Base-by-base conservation (phyloP, 257 asterid genomes). In the Jacaranda mimosifolia region DNA sequence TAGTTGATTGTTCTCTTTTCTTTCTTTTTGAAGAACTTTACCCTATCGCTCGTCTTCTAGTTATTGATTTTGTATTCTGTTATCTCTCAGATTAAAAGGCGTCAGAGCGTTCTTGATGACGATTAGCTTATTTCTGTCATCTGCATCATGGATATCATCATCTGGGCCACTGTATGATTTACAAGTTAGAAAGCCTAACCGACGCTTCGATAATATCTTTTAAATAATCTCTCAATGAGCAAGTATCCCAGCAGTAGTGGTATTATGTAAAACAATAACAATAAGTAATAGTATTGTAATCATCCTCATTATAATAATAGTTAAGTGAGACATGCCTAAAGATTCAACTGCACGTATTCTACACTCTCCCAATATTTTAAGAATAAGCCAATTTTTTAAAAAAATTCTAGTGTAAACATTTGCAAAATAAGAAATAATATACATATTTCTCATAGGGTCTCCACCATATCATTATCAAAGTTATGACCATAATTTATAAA, bases 101-200 rank as follows among this genome's bases (percentile, higher is more conserved):
- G 72, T 4, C 72, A 19, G 38, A 67, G 72, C 32, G 55, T 67
- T 45, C 72, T 67, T 18, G 72, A 67, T 6, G 72, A 67, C 12
- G 72, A 67, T 12, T 67, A 67, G 72, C 36, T 14, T 67, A 9
- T 6, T 46, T 67, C 58, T 9, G 38, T 46, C 7, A 42, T 43
- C 72, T 26, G 52, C 53, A 26, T 18, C n/a, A 26, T 26, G 32
- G 32, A 26, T 26, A 9, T 6, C 35, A 42, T 40, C 10, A 39
- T 15, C 12, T 17, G 7, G 55, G 39, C 9, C 35, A 5, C 38
- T 66, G 32, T 26, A 26, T 26, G 32, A 26, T 26, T 26, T 26
- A 26, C 32, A 26, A 26, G 32, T 26, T 26, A 26, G 32, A 26
- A 26, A 26, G 32, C 32, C 32, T 26, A 26, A 26, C 32, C 32